Conservation (phyloP, 2,329 filamentous ascomycete species). For the Aspergillus sp. region DNA sequence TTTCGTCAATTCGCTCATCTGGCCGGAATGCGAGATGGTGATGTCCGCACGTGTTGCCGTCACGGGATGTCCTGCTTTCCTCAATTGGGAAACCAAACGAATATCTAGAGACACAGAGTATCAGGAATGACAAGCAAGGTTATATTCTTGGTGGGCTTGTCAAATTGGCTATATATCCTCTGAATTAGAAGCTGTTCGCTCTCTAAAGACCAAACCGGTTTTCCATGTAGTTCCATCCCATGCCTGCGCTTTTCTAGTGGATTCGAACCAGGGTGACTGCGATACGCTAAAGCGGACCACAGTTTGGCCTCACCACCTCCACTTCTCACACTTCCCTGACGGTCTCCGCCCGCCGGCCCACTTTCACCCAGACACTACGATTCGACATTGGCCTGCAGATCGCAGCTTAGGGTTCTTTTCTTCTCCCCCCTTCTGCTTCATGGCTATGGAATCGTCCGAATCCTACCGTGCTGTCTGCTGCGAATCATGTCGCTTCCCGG, state of each 20-base stretch:
- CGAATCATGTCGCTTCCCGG: constrained; percentile 16
- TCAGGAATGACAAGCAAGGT: not conserved
- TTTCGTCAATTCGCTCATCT: not conserved
- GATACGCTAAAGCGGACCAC: too few relatives aligned
- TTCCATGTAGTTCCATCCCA: not conserved
- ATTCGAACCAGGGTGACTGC: not conserved
- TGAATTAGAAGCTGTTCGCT: too few relatives aligned
- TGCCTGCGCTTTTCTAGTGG: not conserved
- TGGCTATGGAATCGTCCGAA: constrained; percentile 7
- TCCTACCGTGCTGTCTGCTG: not conserved
- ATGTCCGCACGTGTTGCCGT: not conserved
- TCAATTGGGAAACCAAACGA: not conserved
- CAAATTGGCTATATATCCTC: not conserved
- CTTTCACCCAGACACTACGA: constrained; percentile 1
- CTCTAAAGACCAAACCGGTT: not conserved
- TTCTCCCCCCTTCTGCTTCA: constrained; percentile 13
- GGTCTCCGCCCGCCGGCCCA: constrained; percentile 15
- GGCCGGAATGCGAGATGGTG: not conserved
- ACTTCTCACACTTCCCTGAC: not conserved
- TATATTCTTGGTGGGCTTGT: not conserved
- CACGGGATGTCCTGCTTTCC: not conserved
- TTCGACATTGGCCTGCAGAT: constrained; percentile 13
- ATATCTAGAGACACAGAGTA: not conserved
- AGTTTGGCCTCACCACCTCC: not conserved
- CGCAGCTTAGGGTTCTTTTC: constrained; percentile 13